Conservation (phyloP, 768 basidiomycete genomes). For the Hortiboletus campestris region DNA sequence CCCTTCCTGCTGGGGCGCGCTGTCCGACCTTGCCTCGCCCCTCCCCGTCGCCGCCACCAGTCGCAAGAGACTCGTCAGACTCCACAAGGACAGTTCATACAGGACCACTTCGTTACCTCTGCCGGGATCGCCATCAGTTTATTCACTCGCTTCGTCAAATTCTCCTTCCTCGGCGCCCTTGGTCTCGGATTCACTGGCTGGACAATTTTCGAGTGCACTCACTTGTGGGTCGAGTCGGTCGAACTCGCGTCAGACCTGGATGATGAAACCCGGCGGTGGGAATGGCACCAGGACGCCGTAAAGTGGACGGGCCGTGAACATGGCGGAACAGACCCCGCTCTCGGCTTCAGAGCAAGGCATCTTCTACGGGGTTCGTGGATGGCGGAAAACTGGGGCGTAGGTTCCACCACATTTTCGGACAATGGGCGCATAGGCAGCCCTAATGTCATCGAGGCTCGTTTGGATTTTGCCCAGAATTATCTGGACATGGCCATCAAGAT, state of each 20-base stretch:
- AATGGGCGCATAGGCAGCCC: conserved; percentile 37
- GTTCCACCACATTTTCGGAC: conserved; percentile 37
- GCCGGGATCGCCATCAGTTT: conserved; percentile 42
- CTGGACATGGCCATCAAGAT: conserved; percentile 48
- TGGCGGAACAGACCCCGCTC: conserved; percentile 72
- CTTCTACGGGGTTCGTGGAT: conserved; percentile 71
- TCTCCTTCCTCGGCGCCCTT: conserved; percentile 45
- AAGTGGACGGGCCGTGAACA: conserved; percentile 56
- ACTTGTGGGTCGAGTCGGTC: conserved; percentile 63
- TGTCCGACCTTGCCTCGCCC: background rate
- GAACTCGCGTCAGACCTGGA: conserved; percentile 48
- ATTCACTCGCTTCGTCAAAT: conserved; percentile 48
- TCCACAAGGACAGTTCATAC: conserved; percentile 17
- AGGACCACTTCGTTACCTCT: conserved; percentile 36
- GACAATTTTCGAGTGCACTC: conserved; percentile 53
- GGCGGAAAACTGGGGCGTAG: conserved; percentile 62
- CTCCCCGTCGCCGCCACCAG: conserved; percentile 12
- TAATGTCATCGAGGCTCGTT: conserved; percentile 51
- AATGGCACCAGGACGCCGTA: conserved; percentile 65
- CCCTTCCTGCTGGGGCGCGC: conserved; percentile 5
- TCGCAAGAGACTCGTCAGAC: conserved; percentile 14
- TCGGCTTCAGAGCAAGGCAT: conserved; percentile 61
- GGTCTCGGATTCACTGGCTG: conserved; percentile 44
- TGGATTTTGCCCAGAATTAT: conserved; percentile 54
- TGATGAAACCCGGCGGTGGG: conserved; percentile 54